phyloP scores from a whole-genome alignment of 2,329 filamentous ascomycete genomes.

The Talaromyces sp. region DNA sequence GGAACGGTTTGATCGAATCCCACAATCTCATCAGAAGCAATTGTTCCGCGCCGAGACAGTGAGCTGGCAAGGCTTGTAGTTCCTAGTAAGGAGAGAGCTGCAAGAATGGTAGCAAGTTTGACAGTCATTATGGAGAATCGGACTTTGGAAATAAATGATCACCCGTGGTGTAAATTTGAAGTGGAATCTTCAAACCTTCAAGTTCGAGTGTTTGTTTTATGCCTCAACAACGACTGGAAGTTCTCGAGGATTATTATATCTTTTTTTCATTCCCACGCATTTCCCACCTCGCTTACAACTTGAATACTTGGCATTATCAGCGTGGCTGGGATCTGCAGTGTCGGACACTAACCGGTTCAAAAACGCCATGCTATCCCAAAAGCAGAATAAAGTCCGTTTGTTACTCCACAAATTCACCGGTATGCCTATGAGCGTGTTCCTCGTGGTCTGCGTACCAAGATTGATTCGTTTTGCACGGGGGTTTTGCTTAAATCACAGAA shows the following conservation, averaged over 20 bases:
- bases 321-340: constrained; percentile 7
- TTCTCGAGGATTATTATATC: too few relatives aligned
- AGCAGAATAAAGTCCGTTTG: constrained; percentile 5
- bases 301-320: too few relatives aligned
- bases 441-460: constrained; percentile 7
- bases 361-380: constrained; percentile 12
- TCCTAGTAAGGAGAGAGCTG: background rate
- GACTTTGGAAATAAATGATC: background rate
- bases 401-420: background rate
- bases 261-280: background rate
- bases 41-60: constrained; percentile 42
- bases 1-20: constrained; percentile 60
- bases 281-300: background rate
- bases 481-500: background rate
- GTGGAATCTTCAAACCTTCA: too few relatives aligned
- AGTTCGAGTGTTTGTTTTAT: too few relatives aligned
- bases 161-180: background rate
- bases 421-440: background rate
- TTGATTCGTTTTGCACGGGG: constrained; percentile 4
- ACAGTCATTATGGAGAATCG: background rate
- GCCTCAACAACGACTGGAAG: too few relatives aligned
- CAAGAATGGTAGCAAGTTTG: background rate
- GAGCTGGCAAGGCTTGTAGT: background rate
- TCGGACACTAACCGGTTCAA: constrained; percentile 6
- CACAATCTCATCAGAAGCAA: constrained; percentile 53